These are phyloP conservation scores for Phyllosticta citribraziliensis DNA, from an alignment of 2,329 filamentous ascomycete genomes.

Conservation along the genomic window DNA sequence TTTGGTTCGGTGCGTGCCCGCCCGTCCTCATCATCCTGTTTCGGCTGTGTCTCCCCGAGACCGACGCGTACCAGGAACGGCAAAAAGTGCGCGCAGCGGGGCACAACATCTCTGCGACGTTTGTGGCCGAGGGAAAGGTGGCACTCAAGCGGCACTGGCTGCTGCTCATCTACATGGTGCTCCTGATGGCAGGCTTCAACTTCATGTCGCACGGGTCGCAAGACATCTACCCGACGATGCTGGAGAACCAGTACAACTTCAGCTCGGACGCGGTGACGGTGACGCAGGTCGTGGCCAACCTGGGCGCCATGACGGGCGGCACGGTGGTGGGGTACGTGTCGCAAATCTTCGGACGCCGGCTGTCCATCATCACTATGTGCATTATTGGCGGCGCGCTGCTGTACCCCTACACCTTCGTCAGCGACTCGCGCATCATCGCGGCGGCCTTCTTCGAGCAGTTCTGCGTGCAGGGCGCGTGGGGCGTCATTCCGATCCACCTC, in stretches of 20 bases:
- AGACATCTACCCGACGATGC: conserved; percentile 53
- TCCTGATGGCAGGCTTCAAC: conserved; percentile 86
- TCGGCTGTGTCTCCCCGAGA: conserved; percentile 71
- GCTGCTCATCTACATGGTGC: conserved; percentile 67
- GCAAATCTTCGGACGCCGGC: conserved; percentile 37
- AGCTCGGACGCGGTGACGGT: conserved; percentile 37
- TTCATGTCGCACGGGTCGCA: conserved; percentile 78
- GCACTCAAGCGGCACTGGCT: conserved; percentile 74
- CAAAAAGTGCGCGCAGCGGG: conserved; percentile 51
- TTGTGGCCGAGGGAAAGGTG: conserved; percentile 67
- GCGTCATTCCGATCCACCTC: conserved; percentile 45
- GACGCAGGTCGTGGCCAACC: conserved; percentile 40
- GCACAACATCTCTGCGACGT: conserved; percentile 53
- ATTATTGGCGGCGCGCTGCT: conserved; percentile 64
- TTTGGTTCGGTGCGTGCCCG: conserved; percentile 79
- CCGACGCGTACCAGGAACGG: conserved; percentile 59
- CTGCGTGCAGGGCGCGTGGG: conserved; percentile 30
- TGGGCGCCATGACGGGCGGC: conserved; percentile 40
- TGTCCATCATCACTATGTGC: conserved; percentile 39
- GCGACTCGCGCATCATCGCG: conserved; percentile 56
- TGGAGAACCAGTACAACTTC: conserved; percentile 49
- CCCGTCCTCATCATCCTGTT: conserved; percentile 73
- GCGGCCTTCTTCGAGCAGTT: conserved; percentile 68
- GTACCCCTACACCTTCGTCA: conserved; percentile 71
- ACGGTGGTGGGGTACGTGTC: conserved; percentile 37